Percentiles rank a stretch among this genome's conserved stretches.
Evolutionary conservation across 306 rosid species (phyloP).

Genomic region (Castanea crenata): DNA sequence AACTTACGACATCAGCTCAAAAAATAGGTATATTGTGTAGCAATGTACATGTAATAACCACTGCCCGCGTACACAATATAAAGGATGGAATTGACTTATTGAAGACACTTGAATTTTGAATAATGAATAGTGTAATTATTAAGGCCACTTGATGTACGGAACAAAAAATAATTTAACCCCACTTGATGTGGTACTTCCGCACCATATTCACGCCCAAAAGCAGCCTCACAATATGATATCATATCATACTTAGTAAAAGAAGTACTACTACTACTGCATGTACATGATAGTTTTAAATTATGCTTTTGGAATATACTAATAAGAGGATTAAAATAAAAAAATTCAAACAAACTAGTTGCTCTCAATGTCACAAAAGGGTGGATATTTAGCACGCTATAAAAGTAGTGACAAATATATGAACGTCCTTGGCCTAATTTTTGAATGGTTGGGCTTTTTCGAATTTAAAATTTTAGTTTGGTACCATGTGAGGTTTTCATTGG

Average conservation of each 20-base stretch:
- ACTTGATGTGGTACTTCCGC: not conserved
- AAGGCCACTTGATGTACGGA: too few species aligned
- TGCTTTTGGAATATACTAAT: not conserved
- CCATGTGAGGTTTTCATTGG: not conserved
- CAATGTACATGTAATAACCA: too few species aligned
- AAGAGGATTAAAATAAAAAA: not conserved
- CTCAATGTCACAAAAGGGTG: not conserved
- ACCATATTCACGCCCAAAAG: not conserved
- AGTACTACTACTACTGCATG: not conserved
- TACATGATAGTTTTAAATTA: not conserved
- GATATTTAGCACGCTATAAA: slow-evolving; percentile 13
- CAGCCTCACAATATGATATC: not conserved
- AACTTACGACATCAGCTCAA: too few species aligned
- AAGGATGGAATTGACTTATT: too few species aligned
- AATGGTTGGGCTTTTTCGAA: not conserved
- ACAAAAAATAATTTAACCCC: not conserved
- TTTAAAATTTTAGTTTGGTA: not conserved
- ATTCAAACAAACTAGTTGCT: not conserved
- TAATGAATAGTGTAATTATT: too few species aligned
- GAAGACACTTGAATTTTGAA: too few species aligned
- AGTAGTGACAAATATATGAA: not conserved
- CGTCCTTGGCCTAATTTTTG: not conserved
- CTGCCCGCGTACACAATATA: too few species aligned
- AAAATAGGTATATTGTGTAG: too few species aligned
- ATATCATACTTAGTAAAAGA: not conserved